These are phyloP conservation scores for Begonia fuchsioides DNA, from an alignment of 306 rosid genomes.

Conservation along the genomic window DNA sequence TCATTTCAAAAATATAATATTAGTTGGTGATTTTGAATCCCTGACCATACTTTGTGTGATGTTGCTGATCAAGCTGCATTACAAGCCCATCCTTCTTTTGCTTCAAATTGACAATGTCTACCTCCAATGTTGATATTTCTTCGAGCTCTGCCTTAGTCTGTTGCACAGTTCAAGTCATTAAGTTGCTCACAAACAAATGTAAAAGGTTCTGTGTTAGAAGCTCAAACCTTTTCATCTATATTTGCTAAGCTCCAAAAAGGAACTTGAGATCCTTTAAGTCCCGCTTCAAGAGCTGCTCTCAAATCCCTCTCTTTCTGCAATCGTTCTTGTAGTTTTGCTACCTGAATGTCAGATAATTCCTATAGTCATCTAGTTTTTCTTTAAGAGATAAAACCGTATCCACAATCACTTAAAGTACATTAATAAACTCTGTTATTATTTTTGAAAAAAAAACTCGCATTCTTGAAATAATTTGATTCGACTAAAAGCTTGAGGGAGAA, in stretches of 20 bases:
- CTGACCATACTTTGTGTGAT: slow-evolving; percentile 18
- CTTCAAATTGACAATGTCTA: slow-evolving; percentile 39
- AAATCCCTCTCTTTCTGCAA: slow-evolving; percentile 54
- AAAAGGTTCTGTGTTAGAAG: slow-evolving; percentile 6
- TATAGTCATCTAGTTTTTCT: no score
- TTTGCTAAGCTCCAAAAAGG: slow-evolving; percentile 20
- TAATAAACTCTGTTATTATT: no score
- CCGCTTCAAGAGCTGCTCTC: slow-evolving; percentile 48
- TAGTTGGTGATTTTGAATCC: no score
- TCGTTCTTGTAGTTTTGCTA: slow-evolving; percentile 56
- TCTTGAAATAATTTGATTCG: not conserved
- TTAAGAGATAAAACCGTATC: not conserved
- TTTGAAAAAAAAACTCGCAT: no score
- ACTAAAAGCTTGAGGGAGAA: no score
- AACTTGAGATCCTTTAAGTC: slow-evolving; percentile 26
- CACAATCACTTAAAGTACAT: not conserved
- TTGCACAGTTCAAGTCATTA: slow-evolving; percentile 15
- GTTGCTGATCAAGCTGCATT: slow-evolving; percentile 39
- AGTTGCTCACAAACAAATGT: not conserved
- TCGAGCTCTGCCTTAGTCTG: slow-evolving; percentile 60
- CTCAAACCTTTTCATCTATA: slow-evolving; percentile 32
- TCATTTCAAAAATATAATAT: no score
- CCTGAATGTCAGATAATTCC: slow-evolving; percentile 22
- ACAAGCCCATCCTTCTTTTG: slow-evolving; percentile 41
- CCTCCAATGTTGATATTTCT: slow-evolving; percentile 50